Conservation (phyloP, 129 eudicot genomes). For the Helianthus tuberosus region DNA sequence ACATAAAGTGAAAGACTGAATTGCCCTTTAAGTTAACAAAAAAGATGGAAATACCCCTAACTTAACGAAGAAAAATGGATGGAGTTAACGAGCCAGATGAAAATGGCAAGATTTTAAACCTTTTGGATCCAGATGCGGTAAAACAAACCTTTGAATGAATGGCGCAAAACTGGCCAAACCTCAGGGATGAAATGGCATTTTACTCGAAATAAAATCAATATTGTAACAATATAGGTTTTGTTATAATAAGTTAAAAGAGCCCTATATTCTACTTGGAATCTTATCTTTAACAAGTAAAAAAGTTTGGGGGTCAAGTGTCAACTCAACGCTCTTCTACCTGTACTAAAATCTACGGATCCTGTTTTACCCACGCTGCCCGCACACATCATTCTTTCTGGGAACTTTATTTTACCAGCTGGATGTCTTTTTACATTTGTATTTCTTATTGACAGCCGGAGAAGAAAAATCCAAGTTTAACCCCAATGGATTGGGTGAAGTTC, state of each 20-base stretch:
- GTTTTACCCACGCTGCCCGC: not conserved
- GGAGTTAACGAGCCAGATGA: too few species aligned
- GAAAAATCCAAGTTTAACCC: constrained; percentile 96
- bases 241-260: not conserved
- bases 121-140: too few species aligned
- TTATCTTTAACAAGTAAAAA: not conserved
- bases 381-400: not conserved
- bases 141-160: too few species aligned
- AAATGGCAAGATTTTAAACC: too few species aligned
- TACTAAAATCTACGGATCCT: not conserved
- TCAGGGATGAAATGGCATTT: too few species aligned
- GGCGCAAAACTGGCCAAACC: too few species aligned
- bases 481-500: constrained; percentile 97
- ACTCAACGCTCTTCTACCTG: not conserved
- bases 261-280: not conserved
- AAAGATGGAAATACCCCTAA: too few species aligned
- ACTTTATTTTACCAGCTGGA: not conserved
- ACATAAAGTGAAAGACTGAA: too few species aligned
- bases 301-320: not conserved
- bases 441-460: constrained; percentile 77
- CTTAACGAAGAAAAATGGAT: too few species aligned
- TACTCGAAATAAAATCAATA: not conserved
- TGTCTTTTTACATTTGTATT: not conserved
- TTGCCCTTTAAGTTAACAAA: too few species aligned
- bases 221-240: not conserved